Evolutionary conservation across 805 yeast species (phyloP).

Genomic region (Ogataea sp.): DNA sequence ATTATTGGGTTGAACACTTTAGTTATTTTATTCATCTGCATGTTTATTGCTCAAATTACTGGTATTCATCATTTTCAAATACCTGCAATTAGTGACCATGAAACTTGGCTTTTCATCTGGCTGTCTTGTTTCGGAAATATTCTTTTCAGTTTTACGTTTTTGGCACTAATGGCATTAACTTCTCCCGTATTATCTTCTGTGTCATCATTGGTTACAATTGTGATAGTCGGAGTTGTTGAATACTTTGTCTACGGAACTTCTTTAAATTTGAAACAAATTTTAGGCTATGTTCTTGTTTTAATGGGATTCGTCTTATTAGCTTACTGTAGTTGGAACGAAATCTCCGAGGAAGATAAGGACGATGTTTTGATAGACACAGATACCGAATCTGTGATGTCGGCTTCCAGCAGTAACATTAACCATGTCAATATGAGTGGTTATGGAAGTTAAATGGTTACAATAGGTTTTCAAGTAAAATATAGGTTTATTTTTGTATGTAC

Average conservation of each 20-base stretch:
- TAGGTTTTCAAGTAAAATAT: no score
- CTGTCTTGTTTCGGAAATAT: conserved; percentile 57
- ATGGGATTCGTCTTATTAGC: conserved; percentile 63
- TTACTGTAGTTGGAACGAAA: conserved; percentile 58
- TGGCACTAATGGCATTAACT: conserved; percentile 74
- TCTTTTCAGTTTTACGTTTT: conserved; percentile 60
- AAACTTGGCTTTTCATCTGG: conserved; percentile 35
- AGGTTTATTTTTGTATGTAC: no score
- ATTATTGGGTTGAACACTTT: conserved; percentile 54
- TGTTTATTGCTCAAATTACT: conserved; percentile 40
- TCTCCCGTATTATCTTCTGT: conserved; percentile 76
- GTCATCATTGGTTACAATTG: conserved; percentile 55
- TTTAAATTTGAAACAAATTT: conserved; percentile 45
- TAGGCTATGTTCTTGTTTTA: conserved; percentile 65
- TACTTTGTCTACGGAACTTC: conserved; percentile 56
- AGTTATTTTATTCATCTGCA: conserved; percentile 36
- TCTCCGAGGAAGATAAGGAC: conserved; percentile 31
- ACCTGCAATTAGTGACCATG: conserved; percentile 27
- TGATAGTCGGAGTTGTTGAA: conserved; percentile 72
- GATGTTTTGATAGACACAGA: conserved; percentile 26
- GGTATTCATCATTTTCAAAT: conserved; percentile 53
- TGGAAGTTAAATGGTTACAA: no score
- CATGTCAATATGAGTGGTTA: no score
- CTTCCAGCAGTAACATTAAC: conserved; percentile 10
- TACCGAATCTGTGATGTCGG: conserved; percentile 22